phyloP scores from a whole-genome alignment of 495 filamentous ascomycete species.

The Aspergillus diversus region DNA sequence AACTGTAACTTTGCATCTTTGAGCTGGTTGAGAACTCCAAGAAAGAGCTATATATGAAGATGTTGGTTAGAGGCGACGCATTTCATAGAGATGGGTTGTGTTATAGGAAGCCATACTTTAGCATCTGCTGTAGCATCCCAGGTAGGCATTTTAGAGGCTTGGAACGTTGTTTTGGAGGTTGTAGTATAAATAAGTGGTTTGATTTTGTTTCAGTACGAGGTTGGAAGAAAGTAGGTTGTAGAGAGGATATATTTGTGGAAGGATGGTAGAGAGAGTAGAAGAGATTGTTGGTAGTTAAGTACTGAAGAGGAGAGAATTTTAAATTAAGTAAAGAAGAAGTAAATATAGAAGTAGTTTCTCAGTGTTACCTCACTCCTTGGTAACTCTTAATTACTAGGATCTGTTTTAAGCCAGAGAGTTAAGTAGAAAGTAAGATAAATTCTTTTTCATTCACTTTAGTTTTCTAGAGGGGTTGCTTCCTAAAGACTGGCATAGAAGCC shows the following conservation, averaged over 20 bases:
- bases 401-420: not conserved
- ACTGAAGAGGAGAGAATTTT: not conserved
- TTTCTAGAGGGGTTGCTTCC: no score
- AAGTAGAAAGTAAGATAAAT: not conserved
- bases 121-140: slow-evolving; percentile 18
- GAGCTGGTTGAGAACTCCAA: slow-evolving; percentile 19
- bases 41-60: slow-evolving; percentile 18
- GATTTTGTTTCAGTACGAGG: not conserved
- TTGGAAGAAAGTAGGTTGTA: not conserved
- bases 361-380: no score
- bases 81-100: not conserved
- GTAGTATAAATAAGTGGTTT: not conserved
- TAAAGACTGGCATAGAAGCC: no score
- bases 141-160: slow-evolving; percentile 10
- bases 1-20: slow-evolving; percentile 16
- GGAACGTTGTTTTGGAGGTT: not conserved
- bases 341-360: no score
- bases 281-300: not conserved
- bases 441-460: no score
- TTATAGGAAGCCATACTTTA: not conserved
- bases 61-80: not conserved
- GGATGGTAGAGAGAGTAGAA: not conserved
- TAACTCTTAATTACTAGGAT: no score
- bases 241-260: not conserved
- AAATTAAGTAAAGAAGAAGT: no score